Base-by-base conservation (phyloP, 1,139 yeast species). In the Candida tetrigidarum region DNA sequence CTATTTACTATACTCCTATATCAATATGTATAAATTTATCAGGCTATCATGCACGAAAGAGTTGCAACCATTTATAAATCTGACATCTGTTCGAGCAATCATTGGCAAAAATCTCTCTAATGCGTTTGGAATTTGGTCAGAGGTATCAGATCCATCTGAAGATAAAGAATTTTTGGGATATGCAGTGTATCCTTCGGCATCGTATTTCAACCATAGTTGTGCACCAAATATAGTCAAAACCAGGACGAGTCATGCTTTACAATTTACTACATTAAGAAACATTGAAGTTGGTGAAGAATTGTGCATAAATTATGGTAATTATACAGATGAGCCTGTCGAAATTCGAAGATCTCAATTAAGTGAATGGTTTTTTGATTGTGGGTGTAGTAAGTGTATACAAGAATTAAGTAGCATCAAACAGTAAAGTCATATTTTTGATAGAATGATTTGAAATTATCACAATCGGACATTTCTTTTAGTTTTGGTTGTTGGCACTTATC, bases 41-140 rank as follows among this genome's bases (percentile, higher is more conserved):
- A 66, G 63, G 45, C 54, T 75, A 3, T 59, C 75, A 7, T 60
- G 78, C n/a, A 78, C 81, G 0, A 52, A 53, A 0, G 55, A 56
- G 16, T 58, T 80, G 26, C 72, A 67, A 39, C 58, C 61, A 1
- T 56, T 61, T n/a, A 63, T 83, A 12, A 68, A 76, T 2, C 63
- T 77, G 1, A 59, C 60, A 3, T 52, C 53, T 3, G 63, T 84
- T 18, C 67, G 89, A 40, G 62, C 67, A 7, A 72, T 81, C 4
- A 67, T 83, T 39, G 91, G 91, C 2, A 68, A 76, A 32, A 86
- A 83, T 50, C 76, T 84, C 29, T 85, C 87, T n/a, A 85, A 85
- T 57, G 85, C 91, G 0, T 85, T 85, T 63, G 91, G 91, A 0
- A 81, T 84, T 15, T 84, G 92, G 89, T 82, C 86, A 37, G 55